These are phyloP conservation scores for Breynia disticha DNA, from an alignment of 441 rosid genomes.

Conservation along the genomic window DNA sequence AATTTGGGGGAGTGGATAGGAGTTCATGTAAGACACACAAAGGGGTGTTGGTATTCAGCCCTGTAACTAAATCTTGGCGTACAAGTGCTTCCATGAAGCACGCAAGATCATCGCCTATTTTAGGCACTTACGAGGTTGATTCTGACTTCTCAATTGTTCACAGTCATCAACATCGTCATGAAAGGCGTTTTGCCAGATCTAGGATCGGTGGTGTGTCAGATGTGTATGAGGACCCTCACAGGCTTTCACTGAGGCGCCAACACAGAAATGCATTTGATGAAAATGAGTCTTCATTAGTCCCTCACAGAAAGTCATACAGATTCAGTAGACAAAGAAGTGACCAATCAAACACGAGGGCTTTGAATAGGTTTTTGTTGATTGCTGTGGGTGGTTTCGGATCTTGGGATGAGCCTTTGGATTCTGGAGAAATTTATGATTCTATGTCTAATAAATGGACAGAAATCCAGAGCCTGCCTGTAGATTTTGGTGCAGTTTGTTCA, in stretches of 20 bases:
- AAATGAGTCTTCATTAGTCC: slow-evolving; percentile 28
- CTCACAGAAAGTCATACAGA: slow-evolving; percentile 40
- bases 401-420: slow-evolving; percentile 80
- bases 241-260: slow-evolving; percentile 70
- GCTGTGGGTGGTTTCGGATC: slow-evolving; percentile 81
- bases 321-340: slow-evolving; percentile 47
- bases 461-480: slow-evolving; percentile 70
- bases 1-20: slow-evolving; percentile 61
- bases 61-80: slow-evolving; percentile 75
- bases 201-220: slow-evolving; percentile 64
- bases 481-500: slow-evolving; percentile 69
- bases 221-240: slow-evolving; percentile 91
- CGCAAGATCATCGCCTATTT: slow-evolving; percentile 76
- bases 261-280: slow-evolving; percentile 45
- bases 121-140: slow-evolving; percentile 67
- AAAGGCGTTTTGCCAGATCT: slow-evolving; percentile 58
- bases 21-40: slow-evolving; percentile 81
- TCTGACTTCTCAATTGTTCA: slow-evolving; percentile 43
- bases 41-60: slow-evolving; percentile 69
- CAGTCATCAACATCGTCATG: slow-evolving; percentile 56
- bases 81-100: slow-evolving; percentile 74
- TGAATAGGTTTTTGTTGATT: slow-evolving; percentile 57
- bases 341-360: slow-evolving; percentile 28
- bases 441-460: slow-evolving; percentile 75
- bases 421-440: slow-evolving; percentile 90